These are phyloP conservation scores for Suhomyces choctaworum DNA, from an alignment of 1,139 yeast genomes.

Conservation along the genomic window DNA sequence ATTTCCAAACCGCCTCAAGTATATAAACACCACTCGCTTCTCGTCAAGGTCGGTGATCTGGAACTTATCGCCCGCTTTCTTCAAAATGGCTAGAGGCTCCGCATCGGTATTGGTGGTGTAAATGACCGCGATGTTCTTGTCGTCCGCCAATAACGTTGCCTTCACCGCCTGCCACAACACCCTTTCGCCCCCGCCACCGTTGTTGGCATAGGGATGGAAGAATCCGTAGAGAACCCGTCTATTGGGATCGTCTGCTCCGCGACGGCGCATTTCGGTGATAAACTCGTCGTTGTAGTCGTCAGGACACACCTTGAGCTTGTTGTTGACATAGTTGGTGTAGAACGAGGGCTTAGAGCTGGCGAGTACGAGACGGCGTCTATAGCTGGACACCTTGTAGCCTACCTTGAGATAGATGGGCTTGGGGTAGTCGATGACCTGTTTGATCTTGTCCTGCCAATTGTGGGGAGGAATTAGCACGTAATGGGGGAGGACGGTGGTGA, in stretches of 20 bases:
- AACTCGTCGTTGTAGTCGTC: slow-evolving; percentile 33
- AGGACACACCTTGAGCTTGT: slow-evolving; percentile 39
- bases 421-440: slow-evolving; percentile 33
- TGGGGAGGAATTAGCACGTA: slow-evolving; percentile 47
- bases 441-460: slow-evolving; percentile 43
- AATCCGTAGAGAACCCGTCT: slow-evolving; percentile 67
- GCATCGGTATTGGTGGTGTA: slow-evolving; percentile 71
- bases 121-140: slow-evolving; percentile 61
- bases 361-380: slow-evolving; percentile 54
- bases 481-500: slow-evolving; percentile 34
- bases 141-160: slow-evolving; percentile 57
- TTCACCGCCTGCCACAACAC: slow-evolving; percentile 94
- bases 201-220: slow-evolving; percentile 94
- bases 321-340: slow-evolving; percentile 45
- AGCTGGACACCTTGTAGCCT: slow-evolving; percentile 44
- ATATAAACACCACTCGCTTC: slow-evolving; percentile 68
- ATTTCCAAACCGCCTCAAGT: slow-evolving; percentile 55
- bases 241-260: slow-evolving; percentile 38
- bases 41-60: slow-evolving; percentile 52
- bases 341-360: slow-evolving; percentile 51
- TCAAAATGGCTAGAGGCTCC: slow-evolving; percentile 54
- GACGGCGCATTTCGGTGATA: slow-evolving; percentile 31
- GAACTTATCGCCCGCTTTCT: slow-evolving; percentile 62
- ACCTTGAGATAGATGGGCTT: slow-evolving; percentile 39
- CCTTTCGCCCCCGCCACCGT: slow-evolving; percentile 98